phyloP scores from a whole-genome alignment of 306 rosid species.

The Hippophae tibetana region DNA sequence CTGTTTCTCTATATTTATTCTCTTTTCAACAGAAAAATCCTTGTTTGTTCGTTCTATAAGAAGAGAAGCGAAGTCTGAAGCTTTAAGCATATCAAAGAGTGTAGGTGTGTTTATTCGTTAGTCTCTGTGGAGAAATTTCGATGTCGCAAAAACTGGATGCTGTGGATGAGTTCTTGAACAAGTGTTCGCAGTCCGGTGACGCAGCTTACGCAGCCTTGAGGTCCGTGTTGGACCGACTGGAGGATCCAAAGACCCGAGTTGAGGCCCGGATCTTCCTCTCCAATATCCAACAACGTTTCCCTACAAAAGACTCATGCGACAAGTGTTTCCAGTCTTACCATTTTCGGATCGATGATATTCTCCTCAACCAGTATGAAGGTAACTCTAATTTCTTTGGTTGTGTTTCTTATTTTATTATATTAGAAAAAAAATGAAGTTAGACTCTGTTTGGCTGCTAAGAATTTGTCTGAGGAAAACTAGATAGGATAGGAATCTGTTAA shows the following conservation, averaged over 20 bases:
- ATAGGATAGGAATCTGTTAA: too few relatives aligned
- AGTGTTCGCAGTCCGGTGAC: slow-evolving; percentile 71
- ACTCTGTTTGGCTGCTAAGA: slow-evolving; percentile 6
- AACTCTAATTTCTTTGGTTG: too few relatives aligned
- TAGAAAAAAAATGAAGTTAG: too few relatives aligned
- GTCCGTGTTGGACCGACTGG: slow-evolving; percentile 63
- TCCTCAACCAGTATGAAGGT: slow-evolving; percentile 69
- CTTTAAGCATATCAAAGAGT: too few relatives aligned
- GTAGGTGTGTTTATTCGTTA: too few relatives aligned
- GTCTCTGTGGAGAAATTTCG: too few relatives aligned
- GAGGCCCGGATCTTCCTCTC: slow-evolving; percentile 78
- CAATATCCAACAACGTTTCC: slow-evolving; percentile 56
- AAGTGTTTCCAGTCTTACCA: slow-evolving; percentile 59
- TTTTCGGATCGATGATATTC: slow-evolving; percentile 74
- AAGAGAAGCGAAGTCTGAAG: too few relatives aligned
- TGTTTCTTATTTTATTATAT: neutral
- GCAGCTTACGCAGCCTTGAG: slow-evolving; percentile 70
- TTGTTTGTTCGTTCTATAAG: too few relatives aligned
- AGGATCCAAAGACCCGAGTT: slow-evolving; percentile 55
- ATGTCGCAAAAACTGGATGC: neutral
- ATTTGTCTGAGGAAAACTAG: too few relatives aligned
- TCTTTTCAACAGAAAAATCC: too few relatives aligned
- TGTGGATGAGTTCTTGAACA: slow-evolving; percentile 56
- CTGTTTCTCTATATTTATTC: too few relatives aligned
- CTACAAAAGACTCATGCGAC: slow-evolving; percentile 50